phyloP scores from a whole-genome alignment of 2,329 filamentous ascomycete genomes.

The Scolecobasidium constrictum region DNA sequence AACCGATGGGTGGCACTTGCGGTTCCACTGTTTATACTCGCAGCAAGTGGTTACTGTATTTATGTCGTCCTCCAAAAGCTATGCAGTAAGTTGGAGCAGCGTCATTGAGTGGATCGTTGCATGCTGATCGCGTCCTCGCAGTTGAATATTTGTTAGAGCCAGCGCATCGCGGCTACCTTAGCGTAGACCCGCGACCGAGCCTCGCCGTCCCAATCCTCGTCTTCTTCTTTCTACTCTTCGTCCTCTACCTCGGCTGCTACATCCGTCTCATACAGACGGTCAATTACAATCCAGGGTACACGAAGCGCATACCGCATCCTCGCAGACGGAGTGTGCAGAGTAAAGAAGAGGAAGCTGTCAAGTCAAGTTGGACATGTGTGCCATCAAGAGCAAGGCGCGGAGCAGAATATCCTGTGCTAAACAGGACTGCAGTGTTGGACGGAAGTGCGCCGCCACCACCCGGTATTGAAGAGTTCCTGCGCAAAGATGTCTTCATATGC shows the following conservation, averaged over 20 bases:
- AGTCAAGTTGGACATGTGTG: not conserved
- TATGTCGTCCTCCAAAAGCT: constrained; percentile 60
- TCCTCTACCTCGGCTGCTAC: constrained; percentile 57
- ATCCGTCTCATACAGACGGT: constrained; percentile 60
- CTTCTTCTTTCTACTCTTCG: constrained; percentile 61
- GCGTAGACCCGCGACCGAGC: constrained; percentile 30
- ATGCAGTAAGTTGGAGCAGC: constrained; percentile 60
- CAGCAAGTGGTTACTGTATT: constrained; percentile 55
- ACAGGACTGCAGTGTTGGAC: constrained; percentile 14
- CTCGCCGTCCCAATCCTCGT: constrained; percentile 59
- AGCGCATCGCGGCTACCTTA: constrained; percentile 24
- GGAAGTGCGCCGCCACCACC: constrained; percentile 44
- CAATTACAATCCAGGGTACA: constrained; percentile 59
- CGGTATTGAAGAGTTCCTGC: constrained; percentile 67
- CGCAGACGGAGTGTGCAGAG: not conserved
- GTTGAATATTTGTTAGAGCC: constrained; percentile 61
- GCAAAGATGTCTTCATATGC: constrained; percentile 73
- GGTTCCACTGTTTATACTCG: constrained; percentile 60
- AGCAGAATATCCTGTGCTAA: not conserved
- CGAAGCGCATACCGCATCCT: constrained; percentile 27
- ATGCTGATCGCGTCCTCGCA: too few relatives aligned
- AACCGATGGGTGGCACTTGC: constrained; percentile 20
- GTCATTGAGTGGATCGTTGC: too few relatives aligned
- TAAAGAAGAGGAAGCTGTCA: not conserved
- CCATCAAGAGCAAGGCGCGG: not conserved